Evolutionary conservation across 2,329 filamentous ascomycete genomes (phyloP), one percentile per base, ranked within the genome.

Genomic region (Ophiostoma pallidulum): DNA sequence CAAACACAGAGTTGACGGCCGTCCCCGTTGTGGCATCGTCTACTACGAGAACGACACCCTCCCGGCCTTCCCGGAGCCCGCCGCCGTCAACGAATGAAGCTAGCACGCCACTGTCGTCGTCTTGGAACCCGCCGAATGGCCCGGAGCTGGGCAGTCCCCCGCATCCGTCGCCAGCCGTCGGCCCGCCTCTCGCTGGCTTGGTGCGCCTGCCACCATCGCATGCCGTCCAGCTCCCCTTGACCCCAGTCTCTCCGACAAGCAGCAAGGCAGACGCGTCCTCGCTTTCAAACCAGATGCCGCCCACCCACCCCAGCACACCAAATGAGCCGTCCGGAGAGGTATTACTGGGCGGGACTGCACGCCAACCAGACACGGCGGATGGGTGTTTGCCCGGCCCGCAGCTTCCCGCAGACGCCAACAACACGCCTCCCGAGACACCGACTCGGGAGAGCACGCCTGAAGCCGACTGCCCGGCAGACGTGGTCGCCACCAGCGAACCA

Each of bases 361-460:
- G n/a, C n/a, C n/a, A n/a, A n/a, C n/a, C n/a, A n/a, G n/a, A n/a
- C n/a, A n/a, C n/a, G n/a, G n/a, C n/a, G n/a, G n/a, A n/a, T n/a
- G n/a, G n/a, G n/a, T n/a, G n/a, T n/a, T n/a, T n/a, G n/a, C n/a
- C n/a, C n/a, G n/a, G 24, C 24, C 6, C 24, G 10, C 24, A 28
- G 6, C 24, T 10, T 5, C 24, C 24, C 6, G 10, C 10, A 18
- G 20, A 41, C 22, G 9, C 19, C 7, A 13, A 39, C 5, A 32
- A 48, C 22, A 49, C 47, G 1, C 41, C 47, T 16, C 47, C 47
- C 1, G 47, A 36, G 8, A 45, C 47, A 2, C 41, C 47, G 4
- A 44, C 29, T 5, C 19, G 28, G 16, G 18, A 22, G 5, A 37
- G 10, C 13, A 14, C 19, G 8, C 19, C 18, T 16, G 32, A 35